Base-by-base conservation (phyloP, 441 rosid species). In the Syzygium syzygioides region DNA sequence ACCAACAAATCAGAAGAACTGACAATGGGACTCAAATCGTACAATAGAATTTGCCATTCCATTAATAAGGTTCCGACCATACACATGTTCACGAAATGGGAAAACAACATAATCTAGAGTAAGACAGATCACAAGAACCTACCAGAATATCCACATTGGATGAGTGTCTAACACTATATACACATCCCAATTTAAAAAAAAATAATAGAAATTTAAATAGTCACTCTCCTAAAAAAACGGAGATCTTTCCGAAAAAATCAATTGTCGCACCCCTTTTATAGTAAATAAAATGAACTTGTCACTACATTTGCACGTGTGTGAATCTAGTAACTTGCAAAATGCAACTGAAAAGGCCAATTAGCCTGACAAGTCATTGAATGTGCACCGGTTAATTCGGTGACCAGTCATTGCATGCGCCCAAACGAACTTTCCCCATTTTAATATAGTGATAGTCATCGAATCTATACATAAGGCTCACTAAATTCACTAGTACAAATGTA, bases 181-280 rank as follows among this genome's bases (percentile, higher is more conserved):
- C 10, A 19, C 26, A 34, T 34, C 14, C 14, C 48, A 18, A 68
- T 68, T 9, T 4, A 32, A 66, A 66, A 9, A 66, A 66, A 34
- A 20, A 19, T 13, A 68, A 20, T 6, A 71, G 14, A 19, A 4
- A 71, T 34, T 34, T 71, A 10, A 41, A 71, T 68, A 37, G 41
- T 18, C 26, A 9, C 5, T 34, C 4, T 34, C 0, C 0, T 19
- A 68, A 10, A 34, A 18, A 19, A 68, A 68, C 26, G 2, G 7
- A 19, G 26, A 68, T 34, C 41, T 37, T 26, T 34, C 14, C 13
- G 3, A 30, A 68, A 68, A 19, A 9, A 34, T 68, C 48, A 19
- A 34, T 34, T 9, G 45, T 17, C 6, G 4, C 6, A 18, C 9
- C 45, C 18, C 34, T 68, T 14, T 68, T 34, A 34, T 68, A 20